Evolutionary conservation across 768 basidiomycete species (phyloP), one percentile per base, ranked within the genome.

Genomic region (Mycena venus): DNA sequence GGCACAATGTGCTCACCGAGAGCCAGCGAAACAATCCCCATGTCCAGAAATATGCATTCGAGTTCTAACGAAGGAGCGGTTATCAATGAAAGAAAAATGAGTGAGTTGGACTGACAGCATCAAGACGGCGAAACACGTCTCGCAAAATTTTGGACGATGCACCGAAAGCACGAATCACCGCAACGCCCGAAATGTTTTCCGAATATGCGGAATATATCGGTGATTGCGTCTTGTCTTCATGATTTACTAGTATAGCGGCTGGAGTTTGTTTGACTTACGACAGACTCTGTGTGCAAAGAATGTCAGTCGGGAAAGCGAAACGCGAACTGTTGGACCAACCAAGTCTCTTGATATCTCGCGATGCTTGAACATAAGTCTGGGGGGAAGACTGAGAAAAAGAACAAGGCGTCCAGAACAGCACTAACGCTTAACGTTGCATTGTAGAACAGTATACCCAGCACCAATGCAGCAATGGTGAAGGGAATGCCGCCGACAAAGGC

Each of bases 11-110:
- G 4, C 97, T 91, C 74, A 93, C 90, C 31, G 94, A 93, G 53
- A 96, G 86, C 97, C 97, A 98, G 47, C 96, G 92, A 80, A 96
- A 96, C 14, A 97, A 94, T 85, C 92, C 94, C 94, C 94, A 96
- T 89, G 93, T 93, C 96, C 96, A 97, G 78, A 94, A 96, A 79
- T 90, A 93, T 8, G 94, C 94, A 79, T 12, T 63, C 17, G 62
- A 63, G 11, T 63, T 63, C 49, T 62, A 36, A 17, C 7, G 14
- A 62, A 10, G 55, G 11, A 17, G 19, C 21, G 9, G n/a, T 32
- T n/a, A 67, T 29, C 82, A 60, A 63, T 49, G 55, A 92, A 47
- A 17, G 12, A 10, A 38, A 25, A 27, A 51, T 27, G 27, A n/a
- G 31, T 34, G 14, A 25, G 49, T 51, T 25, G 12, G 32, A 51